A percentile compares a stretch with the other conserved stretches of the same genome.
These are phyloP conservation scores for Zymoseptoria tritici DNA, from an alignment of 2,329 filamentous ascomycete genomes.

Conservation along the genomic window DNA sequence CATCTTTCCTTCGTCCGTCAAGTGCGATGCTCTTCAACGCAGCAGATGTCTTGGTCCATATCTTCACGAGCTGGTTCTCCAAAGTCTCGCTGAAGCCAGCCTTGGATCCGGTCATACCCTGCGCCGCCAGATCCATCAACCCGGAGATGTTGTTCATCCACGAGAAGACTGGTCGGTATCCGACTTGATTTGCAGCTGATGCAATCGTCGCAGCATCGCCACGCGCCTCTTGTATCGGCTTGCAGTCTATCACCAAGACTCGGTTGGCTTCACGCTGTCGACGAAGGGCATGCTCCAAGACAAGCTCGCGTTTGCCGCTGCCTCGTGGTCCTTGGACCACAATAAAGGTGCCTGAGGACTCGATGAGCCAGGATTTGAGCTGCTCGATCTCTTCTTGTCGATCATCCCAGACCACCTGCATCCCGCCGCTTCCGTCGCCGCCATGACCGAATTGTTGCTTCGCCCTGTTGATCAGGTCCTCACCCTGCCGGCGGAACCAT, in stretches of 20 bases:
- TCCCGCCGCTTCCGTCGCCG: conserved; percentile 56
- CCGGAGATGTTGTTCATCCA: conserved; percentile 95
- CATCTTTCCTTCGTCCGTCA: conserved; percentile 59
- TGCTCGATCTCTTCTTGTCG: conserved; percentile 74
- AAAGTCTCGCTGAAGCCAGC: conserved; percentile 89
- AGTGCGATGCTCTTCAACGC: conserved; percentile 74
- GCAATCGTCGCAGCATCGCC: conserved; percentile 82
- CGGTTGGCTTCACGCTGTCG: conserved; percentile 54
- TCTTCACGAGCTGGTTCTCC: conserved; percentile 82
- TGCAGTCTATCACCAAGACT: conserved; percentile 84
- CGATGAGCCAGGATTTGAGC: conserved; percentile 76
- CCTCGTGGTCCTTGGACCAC: conserved; percentile 88
- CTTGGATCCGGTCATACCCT: conserved; percentile 89
- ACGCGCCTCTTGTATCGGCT: conserved; percentile 81
- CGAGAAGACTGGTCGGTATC: conserved; percentile 87
- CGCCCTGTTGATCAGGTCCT: conserved; percentile 52
- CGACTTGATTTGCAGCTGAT: conserved; percentile 72
- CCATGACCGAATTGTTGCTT: conserved; percentile 29
- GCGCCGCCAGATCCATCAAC: conserved; percentile 83
- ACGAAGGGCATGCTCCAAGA: conserved; percentile 75
- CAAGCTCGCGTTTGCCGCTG: conserved; percentile 81
- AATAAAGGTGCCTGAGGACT: conserved; percentile 85
- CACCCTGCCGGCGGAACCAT: conserved; percentile 71
- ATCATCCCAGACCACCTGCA: conserved; percentile 81
- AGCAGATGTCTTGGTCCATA: conserved; percentile 72